Conservation (phyloP, 176 grass and related monocot species). For the Saccharum officinarum region DNA sequence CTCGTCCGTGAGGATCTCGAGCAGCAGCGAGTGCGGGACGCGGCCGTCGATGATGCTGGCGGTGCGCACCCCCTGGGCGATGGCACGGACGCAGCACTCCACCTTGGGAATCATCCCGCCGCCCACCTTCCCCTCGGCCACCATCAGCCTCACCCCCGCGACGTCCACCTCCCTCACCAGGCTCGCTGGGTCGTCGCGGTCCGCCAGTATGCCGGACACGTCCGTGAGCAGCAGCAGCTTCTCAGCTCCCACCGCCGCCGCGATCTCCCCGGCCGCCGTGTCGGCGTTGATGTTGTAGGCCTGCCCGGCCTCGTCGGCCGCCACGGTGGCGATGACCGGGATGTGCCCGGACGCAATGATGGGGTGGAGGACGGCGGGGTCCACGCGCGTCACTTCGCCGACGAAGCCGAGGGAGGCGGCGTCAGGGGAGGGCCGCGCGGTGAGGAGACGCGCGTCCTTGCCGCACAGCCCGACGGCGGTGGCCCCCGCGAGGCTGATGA, state of each 20-base stretch:
- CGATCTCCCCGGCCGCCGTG: conserved; percentile 76
- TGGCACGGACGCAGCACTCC: conserved; percentile 62
- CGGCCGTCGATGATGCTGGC: conserved; percentile 81
- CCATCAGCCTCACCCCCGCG: conserved; percentile 58
- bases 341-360: conserved; percentile 70
- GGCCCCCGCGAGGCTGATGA: conserved; percentile 63
- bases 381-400: conserved; percentile 63
- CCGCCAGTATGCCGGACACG: conserved; percentile 63
- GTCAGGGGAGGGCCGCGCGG: conserved; percentile 52
- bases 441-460: conserved; percentile 74
- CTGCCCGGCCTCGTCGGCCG: conserved; percentile 68
- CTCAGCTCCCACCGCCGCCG: conserved; percentile 66
- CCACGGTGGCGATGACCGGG: conserved; percentile 85
- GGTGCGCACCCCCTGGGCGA: conserved; percentile 73
- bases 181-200: conserved; percentile 59
- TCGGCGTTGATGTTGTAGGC: conserved; percentile 93
- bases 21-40: conserved; percentile 77
- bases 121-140: conserved; percentile 69
- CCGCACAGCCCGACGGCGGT: conserved; percentile 80
- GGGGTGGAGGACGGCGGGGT: conserved; percentile 61
- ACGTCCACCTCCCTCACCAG: conserved; percentile 78
- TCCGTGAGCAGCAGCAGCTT: conserved; percentile 84
- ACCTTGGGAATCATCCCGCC: conserved; percentile 96
- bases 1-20: conserved; percentile 84
- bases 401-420: conserved; percentile 68